phyloP scores from a whole-genome alignment of 2,329 filamentous ascomycete species.

The Penicillium sp. region DNA sequence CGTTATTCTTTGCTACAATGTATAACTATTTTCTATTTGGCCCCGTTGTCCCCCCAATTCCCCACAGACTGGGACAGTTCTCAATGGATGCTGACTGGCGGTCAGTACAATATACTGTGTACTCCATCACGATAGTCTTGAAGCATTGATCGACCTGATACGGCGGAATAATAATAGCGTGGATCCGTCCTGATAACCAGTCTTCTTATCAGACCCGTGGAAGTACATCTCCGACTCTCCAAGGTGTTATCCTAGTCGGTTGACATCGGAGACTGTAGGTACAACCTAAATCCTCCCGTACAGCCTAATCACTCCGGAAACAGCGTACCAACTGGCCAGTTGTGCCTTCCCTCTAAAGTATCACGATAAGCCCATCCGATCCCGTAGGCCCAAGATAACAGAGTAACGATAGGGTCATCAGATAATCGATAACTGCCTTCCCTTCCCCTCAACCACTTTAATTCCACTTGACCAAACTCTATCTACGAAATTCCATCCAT shows the following conservation, averaged over 20 bases:
- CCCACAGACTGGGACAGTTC: constrained; percentile 6
- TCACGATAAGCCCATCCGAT: background rate
- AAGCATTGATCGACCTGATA: constrained; percentile 1
- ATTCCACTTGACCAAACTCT: background rate
- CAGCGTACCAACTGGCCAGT: constrained; percentile 4
- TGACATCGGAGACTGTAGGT: background rate
- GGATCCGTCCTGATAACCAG: background rate
- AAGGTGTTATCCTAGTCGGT: constrained; percentile 1
- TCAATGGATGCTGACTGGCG: constrained; percentile 3
- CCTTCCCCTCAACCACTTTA: background rate
- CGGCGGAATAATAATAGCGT: background rate
- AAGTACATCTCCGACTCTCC: background rate
- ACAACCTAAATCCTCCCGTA: no score
- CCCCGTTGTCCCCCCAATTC: background rate
- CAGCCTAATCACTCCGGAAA: background rate
- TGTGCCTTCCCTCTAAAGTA: background rate
- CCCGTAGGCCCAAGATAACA: constrained; percentile 2
- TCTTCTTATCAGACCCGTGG: constrained; percentile 5
- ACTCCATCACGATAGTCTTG: no score
- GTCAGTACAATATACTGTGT: background rate
- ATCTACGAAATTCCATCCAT: background rate
- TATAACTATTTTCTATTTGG: background rate
- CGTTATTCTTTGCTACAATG: no score
- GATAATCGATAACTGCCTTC: constrained; percentile 3
- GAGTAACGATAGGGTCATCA: background rate